Evolutionary conservation across 1,284 basidiomycete genomes (phyloP).

Genomic region (Ceratobasidium sp.): DNA sequence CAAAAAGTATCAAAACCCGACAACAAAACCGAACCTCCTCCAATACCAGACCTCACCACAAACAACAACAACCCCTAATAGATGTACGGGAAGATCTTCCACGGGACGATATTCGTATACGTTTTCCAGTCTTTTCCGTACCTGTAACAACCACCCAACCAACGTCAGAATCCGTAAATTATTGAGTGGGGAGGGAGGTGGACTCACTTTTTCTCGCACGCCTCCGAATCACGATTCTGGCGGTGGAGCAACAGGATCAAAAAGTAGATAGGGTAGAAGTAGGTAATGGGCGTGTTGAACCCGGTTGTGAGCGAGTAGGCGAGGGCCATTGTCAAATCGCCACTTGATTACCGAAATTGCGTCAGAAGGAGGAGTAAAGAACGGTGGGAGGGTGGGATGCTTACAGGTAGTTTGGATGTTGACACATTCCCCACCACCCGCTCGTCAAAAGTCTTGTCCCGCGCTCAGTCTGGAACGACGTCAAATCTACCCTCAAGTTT

Average conservation of each 20-base stretch:
- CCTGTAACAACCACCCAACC: slow-evolving; percentile 55
- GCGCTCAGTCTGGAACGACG: slow-evolving; percentile 85
- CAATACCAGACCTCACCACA: too few relatives aligned
- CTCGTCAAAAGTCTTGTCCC: slow-evolving; percentile 94
- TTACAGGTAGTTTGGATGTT: slow-evolving; percentile 94
- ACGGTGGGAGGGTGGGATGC: slow-evolving; percentile 55
- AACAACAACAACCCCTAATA: slow-evolving; percentile 66
- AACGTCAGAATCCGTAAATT: neutral
- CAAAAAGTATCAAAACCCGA: neutral
- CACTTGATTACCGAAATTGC: slow-evolving; percentile 63
- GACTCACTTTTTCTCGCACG: slow-evolving; percentile 86
- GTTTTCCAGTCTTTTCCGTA: slow-evolving; percentile 89
- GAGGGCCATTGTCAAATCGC: slow-evolving; percentile 90
- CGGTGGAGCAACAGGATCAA: slow-evolving; percentile 91
- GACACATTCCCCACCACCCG: slow-evolving; percentile 97
- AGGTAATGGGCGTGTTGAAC: slow-evolving; percentile 92
- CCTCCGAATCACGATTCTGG: slow-evolving; percentile 92
- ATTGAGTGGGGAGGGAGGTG: slow-evolving; percentile 28
- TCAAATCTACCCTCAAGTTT: slow-evolving; percentile 66
- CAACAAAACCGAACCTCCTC: neutral
- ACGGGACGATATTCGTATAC: slow-evolving; percentile 88
- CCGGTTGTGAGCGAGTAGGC: slow-evolving; percentile 96
- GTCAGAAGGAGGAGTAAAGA: neutral
- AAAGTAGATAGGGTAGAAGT: slow-evolving; percentile 96
- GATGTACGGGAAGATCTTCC: slow-evolving; percentile 89